phyloP scores from a whole-genome alignment of 306 rosid genomes.

The Trifolium dubium region DNA sequence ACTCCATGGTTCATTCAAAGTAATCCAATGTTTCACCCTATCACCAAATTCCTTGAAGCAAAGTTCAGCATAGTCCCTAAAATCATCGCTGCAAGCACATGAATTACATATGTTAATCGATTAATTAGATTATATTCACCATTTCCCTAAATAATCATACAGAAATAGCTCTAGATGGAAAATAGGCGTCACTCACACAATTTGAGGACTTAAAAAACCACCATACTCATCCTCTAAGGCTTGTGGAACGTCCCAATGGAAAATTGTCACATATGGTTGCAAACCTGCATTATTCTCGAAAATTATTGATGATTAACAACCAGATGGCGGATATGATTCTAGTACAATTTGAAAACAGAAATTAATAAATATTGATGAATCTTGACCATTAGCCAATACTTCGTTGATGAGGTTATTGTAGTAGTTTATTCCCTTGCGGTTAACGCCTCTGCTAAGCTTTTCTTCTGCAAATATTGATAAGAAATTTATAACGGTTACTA shows the following conservation, averaged over 20 bases:
- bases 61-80: constrained; percentile 36
- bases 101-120: neutral
- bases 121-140: neutral
- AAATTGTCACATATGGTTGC: constrained; percentile 60
- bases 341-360: neutral
- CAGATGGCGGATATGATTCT: neutral
- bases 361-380: neutral
- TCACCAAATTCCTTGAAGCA: constrained; percentile 58
- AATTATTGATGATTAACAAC: neutral
- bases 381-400: constrained; percentile 47
- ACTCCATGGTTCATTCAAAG: constrained; percentile 58
- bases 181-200: constrained; percentile 33
- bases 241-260: constrained; percentile 75
- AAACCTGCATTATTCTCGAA: constrained; percentile 39
- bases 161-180: neutral
- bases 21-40: constrained; percentile 66
- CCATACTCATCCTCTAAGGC: constrained; percentile 59
- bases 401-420: constrained; percentile 67
- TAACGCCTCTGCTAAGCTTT: constrained; percentile 63
- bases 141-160: neutral
- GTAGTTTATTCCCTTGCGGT: constrained; percentile 55
- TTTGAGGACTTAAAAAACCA: constrained; percentile 53
- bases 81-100: constrained; percentile 35
- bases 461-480: constrained; percentile 40
- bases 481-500: neutral